Percentiles rank a stretch among this genome's conserved stretches.
phyloP scores from a whole-genome alignment of 768 basidiomycete genomes.

The Mrakia gelida region DNA sequence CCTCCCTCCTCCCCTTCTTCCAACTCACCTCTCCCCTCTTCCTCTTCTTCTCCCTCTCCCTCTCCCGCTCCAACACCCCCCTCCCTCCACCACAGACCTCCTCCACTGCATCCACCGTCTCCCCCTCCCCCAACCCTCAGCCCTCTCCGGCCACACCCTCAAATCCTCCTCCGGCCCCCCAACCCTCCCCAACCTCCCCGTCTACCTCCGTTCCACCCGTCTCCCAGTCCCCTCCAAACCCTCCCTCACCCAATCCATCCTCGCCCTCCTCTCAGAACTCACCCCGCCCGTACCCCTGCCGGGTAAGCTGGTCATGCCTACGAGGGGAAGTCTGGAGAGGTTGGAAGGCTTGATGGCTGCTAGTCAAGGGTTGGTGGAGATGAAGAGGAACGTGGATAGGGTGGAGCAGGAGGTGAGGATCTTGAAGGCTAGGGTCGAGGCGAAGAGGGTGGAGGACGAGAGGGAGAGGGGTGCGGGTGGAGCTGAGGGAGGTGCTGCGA shows the following conservation, averaged over 20 bases:
- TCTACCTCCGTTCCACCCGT: slow-evolving; percentile 79
- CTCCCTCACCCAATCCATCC: slow-evolving; percentile 67
- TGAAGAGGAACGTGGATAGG: slow-evolving; percentile 79
- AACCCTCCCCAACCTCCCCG: slow-evolving; percentile 49
- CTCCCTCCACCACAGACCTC: slow-evolving; percentile 34
- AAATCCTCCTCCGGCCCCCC: slow-evolving; percentile 32
- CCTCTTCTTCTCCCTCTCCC: slow-evolving; percentile 9
- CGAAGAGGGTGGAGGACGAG: slow-evolving; percentile 5
- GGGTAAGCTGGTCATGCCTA: slow-evolving; percentile 87
- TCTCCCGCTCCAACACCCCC: background rate
- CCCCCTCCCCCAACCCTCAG: slow-evolving; percentile 28
- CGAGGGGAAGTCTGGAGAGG: slow-evolving; percentile 67
- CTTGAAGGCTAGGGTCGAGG: slow-evolving; percentile 51
- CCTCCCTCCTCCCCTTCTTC: slow-evolving; percentile 24
- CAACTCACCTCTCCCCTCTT: slow-evolving; percentile 36
- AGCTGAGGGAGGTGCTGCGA: slow-evolving; percentile 4
- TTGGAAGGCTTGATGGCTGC: slow-evolving; percentile 71
- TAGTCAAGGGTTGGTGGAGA: slow-evolving; percentile 68
- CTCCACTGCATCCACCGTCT: slow-evolving; percentile 41
- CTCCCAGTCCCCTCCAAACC: slow-evolving; percentile 68
- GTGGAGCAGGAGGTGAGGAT: slow-evolving; percentile 79
- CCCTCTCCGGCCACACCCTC: slow-evolving; percentile 39
- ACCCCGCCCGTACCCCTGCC: slow-evolving; percentile 54
- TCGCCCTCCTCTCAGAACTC: slow-evolving; percentile 69
- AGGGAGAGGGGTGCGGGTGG: background rate